Base-by-base conservation (phyloP, 805 yeast species). In the Tetrapisispora fleetii region DNA sequence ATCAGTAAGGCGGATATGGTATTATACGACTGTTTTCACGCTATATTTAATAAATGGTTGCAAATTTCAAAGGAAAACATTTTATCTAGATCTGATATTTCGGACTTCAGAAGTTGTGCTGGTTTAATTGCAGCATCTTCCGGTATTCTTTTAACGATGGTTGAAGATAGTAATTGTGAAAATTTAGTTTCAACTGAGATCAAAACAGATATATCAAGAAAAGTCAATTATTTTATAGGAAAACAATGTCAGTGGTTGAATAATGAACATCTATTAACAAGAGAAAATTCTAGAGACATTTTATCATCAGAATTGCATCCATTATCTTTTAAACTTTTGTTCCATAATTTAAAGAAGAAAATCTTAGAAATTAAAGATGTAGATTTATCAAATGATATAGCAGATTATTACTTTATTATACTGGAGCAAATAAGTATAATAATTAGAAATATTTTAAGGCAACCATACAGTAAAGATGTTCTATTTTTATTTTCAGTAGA, bases 221-320 rank as follows among this genome's bases (percentile, higher is more conserved):
- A 70, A 37, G 69, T 77, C 14, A 72, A 73, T 16, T 69, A 65
- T 21, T 80, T 80, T 50, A 71, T 78, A 42, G 74, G 68, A 46
- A 76, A 67, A 52, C 80, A 81, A 50, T 68, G 79, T 45, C 62
- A 63, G 4, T 65, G 79, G 59, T 62, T 81, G 37, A 69, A 74
- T 11, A 72, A 78, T 13, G 69, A 68, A 24, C 78, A 73, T 57
- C 67, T 76, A 49, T 73, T 78, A 5, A 72, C 81, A 0, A 72
- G 95, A 52, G 93, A 86, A 41, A 78, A 80, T 39, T 76, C 86
- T 2, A 78, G 82, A 51, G 95, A 86, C 53, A 79, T 86, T 2
- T 63, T 88, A 40, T 78, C 84, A 14, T 67, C 74, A 30, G 90
- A 83, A 49, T 64, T 81, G 42, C 81, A 84, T 65, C 78, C 88